These are phyloP conservation scores for Kluyveromyces lactis DNA, from an alignment of 805 yeast species.

Conservation along the genomic window DNA sequence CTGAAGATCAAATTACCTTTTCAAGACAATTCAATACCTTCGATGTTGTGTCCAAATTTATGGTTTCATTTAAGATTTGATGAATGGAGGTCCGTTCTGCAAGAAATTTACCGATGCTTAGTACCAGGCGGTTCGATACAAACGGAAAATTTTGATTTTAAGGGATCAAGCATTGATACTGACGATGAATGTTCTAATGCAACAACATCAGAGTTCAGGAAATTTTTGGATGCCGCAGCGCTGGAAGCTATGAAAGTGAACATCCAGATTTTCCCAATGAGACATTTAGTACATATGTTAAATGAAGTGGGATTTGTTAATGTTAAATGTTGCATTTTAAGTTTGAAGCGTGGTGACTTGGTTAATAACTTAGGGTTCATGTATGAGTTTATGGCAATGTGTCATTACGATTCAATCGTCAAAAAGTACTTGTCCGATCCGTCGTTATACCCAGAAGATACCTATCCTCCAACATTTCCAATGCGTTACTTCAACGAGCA, in stretches of 20 bases:
- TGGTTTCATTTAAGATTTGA: constrained; percentile 20
- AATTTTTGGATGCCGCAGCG: constrained; percentile 17
- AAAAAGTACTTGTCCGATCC: constrained; percentile 13
- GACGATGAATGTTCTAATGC: constrained; percentile 12
- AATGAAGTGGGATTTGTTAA: constrained; percentile 24
- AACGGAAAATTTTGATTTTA: constrained; percentile 17
- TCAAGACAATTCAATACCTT: constrained; percentile 19
- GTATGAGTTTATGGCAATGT: constrained; percentile 19
- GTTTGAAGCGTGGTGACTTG: constrained; percentile 23
- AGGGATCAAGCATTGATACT: constrained; percentile 5
- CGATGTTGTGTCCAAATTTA: constrained; percentile 21
- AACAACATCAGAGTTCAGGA: constrained; percentile 19
- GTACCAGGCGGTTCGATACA: constrained; percentile 26
- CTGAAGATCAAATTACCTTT: constrained; percentile 22
- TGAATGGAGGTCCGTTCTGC: constrained; percentile 22
- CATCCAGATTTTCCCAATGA: constrained; percentile 21
- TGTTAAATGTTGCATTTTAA: constrained; percentile 20
- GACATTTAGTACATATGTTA: constrained; percentile 17
- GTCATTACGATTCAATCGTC: constrained; percentile 14
- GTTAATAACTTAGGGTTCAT: constrained; percentile 23
- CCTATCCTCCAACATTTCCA: constrained; percentile 16
- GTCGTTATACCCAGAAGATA: constrained; percentile 11
- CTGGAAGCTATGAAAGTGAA: constrained; percentile 22
- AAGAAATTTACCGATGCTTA: constrained; percentile 21
- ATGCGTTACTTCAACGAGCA: constrained; percentile 23